A percentile compares a stretch with the other conserved stretches of the same genome.
Evolutionary conservation across 257 asterid species (phyloP).

Genomic region (Leptodermis oblonga): DNA sequence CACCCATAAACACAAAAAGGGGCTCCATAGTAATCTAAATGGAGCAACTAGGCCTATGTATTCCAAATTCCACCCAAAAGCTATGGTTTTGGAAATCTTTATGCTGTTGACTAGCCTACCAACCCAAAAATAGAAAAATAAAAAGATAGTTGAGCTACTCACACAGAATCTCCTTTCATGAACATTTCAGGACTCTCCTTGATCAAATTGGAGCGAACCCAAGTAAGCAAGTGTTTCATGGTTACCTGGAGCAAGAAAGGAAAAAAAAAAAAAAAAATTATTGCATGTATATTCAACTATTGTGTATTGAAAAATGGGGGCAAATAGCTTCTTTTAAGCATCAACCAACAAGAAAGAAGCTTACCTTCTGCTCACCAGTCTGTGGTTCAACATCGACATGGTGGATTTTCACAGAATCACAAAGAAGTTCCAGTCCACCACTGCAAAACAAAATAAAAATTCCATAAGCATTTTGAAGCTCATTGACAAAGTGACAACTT

Average conservation of each 20-base stretch:
- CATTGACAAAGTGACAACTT: background rate
- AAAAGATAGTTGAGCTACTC: slow-evolving; percentile 27
- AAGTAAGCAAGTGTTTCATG: slow-evolving; percentile 72
- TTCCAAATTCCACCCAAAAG: no score
- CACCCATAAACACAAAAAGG: background rate
- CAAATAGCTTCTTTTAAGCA: background rate
- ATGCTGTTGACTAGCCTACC: no score
- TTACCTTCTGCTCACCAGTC: slow-evolving; percentile 59
- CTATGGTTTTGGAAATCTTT: no score
- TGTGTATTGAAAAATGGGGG: slow-evolving; percentile 1
- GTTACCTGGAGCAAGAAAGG: slow-evolving; percentile 46
- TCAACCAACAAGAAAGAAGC: slow-evolving; percentile 6
- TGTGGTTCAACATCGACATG: slow-evolving; percentile 54
- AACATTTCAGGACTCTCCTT: slow-evolving; percentile 99
- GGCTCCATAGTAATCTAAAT: background rate
- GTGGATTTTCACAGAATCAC: slow-evolving; percentile 86
- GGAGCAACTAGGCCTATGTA: background rate
- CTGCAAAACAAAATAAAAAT: slow-evolving; percentile 31
- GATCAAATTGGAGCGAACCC: slow-evolving; percentile 85
- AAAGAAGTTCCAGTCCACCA: slow-evolving; percentile 93
- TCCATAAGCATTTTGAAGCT: slow-evolving; percentile 10
- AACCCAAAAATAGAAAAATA: background rate
- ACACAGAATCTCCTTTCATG: slow-evolving; percentile 96
- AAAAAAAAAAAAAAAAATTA: slow-evolving; percentile 16
- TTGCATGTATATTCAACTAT: background rate